A percentile compares a stretch with the other conserved stretches of the same genome.
Conservation (phyloP, 2,329 filamentous ascomycete genomes). For the Beauveria sp. region DNA sequence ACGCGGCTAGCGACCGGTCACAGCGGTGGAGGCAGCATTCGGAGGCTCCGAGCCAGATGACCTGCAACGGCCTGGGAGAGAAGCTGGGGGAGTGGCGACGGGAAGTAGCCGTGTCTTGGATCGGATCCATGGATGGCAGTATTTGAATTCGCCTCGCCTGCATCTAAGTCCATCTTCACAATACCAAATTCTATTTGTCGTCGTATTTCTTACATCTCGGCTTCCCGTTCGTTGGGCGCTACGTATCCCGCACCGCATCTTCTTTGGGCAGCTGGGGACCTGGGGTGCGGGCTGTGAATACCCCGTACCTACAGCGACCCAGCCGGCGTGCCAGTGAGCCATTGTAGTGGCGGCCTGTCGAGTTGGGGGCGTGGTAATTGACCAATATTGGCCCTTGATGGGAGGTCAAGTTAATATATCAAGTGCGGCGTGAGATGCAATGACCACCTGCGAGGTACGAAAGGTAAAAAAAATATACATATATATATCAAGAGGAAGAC, state of each 20-base stretch:
- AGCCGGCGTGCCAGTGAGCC: slow-evolving; percentile 8
- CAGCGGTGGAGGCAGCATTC: neutral
- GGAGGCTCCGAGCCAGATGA: neutral
- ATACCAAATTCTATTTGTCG: neutral
- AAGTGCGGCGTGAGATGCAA: too few species aligned
- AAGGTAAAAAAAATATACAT: too few species aligned
- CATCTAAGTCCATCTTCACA: neutral
- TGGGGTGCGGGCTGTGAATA: neutral
- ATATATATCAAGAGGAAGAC: too few species aligned
- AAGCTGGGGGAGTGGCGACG: neutral
- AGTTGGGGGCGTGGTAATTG: too few species aligned
- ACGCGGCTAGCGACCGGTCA: neutral
- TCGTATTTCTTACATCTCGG: neutral
- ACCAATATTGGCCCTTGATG: too few species aligned
- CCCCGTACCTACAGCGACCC: slow-evolving; percentile 2
- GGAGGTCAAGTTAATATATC: neutral
- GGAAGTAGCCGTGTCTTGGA: neutral
- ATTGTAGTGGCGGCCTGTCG: neutral
- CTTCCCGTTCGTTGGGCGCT: neutral
- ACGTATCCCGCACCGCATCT: neutral
- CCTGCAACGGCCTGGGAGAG: neutral
- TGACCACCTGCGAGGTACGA: too few species aligned
- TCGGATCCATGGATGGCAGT: too few species aligned
- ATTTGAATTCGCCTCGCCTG: neutral
- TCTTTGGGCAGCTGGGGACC: neutral